Conservation (phyloP, 768 basidiomycete species). For the Boletus subcaerulescens region DNA sequence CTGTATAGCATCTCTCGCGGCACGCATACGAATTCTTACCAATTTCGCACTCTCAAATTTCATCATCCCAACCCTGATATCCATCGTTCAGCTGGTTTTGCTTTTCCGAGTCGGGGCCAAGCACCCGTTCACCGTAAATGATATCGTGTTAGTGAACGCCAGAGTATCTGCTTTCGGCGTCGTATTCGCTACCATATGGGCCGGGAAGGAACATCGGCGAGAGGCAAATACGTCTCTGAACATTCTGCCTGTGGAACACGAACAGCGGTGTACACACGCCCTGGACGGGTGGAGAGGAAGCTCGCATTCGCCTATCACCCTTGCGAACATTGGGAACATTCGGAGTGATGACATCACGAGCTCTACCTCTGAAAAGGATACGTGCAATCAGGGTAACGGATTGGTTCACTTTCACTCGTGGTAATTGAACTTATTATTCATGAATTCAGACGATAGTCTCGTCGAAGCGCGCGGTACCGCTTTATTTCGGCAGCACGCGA, state of each 20-base stretch:
- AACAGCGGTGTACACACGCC: neutral
- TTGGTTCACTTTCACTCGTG: neutral
- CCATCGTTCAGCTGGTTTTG: constrained; percentile 21
- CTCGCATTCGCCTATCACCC: neutral
- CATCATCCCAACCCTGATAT: constrained; percentile 26
- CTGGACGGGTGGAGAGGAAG: neutral
- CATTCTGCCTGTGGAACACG: neutral
- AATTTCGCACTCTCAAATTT: constrained; percentile 29
- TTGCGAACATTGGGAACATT: neutral
- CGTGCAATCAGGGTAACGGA: neutral
- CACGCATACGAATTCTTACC: constrained; percentile 18
- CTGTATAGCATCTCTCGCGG: constrained; percentile 10
- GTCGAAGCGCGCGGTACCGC: neutral
- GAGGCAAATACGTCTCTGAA: neutral
- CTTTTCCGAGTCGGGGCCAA: constrained; percentile 15
- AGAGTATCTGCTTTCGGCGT: constrained; percentile 7
- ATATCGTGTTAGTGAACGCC: constrained; percentile 2
- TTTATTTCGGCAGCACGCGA: neutral
- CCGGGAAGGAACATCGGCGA: constrained; percentile 4
- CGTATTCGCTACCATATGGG: constrained; percentile 13
- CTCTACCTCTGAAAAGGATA: neutral
- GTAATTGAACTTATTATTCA: neutral
- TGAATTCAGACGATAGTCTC: neutral
- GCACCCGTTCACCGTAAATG: neutral
- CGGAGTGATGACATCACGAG: neutral